Evolutionary conservation across 2,329 filamentous ascomycete species (phyloP), one percentile per base, ranked within the genome.

Genomic region (Cladosporium sp.): DNA sequence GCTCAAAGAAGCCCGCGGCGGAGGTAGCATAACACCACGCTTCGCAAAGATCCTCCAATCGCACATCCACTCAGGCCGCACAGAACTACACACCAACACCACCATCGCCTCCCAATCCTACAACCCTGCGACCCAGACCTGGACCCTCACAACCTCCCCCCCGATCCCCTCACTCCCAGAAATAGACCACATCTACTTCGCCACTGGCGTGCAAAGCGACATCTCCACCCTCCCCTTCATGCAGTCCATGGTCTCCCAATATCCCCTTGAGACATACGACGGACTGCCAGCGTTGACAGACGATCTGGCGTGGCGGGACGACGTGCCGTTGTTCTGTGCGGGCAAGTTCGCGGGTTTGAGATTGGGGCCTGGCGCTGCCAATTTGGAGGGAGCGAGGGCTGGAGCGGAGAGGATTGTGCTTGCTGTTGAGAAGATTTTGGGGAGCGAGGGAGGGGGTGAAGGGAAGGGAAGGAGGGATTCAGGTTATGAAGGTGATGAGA

Each of bases 211-310:
- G 37, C 79, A 84, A 49, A 82, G 83, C 0, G 79, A 91, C 61
- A 82, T 90, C 24, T 66, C 73, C 1, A 77, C 77, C 1, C 75
- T 91, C 20, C 80, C 85, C 0, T 84, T 85, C 57, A 73, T 93
- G 12, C 73, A 83, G 57, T 80, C 75, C 0, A 81, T 93, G 67
- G 71, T 82, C 8, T 61, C 74, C 3, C 78, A 83, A 17, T 77
- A 86, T 60, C 88, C 87, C 0, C 79, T 93, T 34, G 72, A 83
- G 15, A 80, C 77, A 0, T 78, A 83, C 22, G 83, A 84, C 3
- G 89, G 89, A 0, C 74, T 91, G 19, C 89, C 90, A 0, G 89
- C 86, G 62, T 71, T 93, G 52, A 92, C 82, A 2, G 83, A 92
- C 40, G 88, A 93, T 65, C 75, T 93, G 60, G 87, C 86, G 80